These are phyloP conservation scores for Colletotrichum coccodes DNA, from an alignment of 2,329 filamentous ascomycete genomes.

Conservation along the genomic window DNA sequence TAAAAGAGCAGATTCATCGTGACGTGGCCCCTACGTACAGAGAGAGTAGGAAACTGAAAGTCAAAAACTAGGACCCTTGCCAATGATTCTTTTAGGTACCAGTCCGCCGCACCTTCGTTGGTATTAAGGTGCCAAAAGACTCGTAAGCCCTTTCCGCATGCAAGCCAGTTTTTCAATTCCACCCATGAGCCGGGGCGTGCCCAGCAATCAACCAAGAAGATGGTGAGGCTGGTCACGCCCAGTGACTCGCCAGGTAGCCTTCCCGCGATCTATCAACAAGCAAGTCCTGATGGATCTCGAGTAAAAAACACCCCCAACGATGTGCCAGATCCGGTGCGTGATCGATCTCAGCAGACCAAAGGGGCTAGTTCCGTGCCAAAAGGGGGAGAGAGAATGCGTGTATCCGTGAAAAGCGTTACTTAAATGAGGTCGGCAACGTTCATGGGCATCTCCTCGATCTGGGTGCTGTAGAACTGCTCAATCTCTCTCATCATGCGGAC, in stretches of 20 bases:
- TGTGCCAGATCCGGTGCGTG: conserved; percentile 33
- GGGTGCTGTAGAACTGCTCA: conserved; percentile 99
- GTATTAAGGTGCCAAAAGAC: conserved; percentile 37
- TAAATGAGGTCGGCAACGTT: conserved; percentile 82
- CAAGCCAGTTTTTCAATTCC: conserved; percentile 36
- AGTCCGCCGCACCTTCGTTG: conserved; percentile 34
- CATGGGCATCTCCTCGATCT: conserved; percentile 99
- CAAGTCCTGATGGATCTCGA: conserved; percentile 33
- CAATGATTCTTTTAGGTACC: conserved; percentile 35
- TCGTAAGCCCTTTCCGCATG: conserved; percentile 34
- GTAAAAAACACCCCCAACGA: conserved; percentile 25
- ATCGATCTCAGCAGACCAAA: conserved; percentile 25
- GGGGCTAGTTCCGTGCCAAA: conserved; percentile 30
- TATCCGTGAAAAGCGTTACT: conserved; percentile 39
- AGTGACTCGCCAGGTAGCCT: conserved; percentile 33
- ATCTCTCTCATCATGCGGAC: conserved; percentile 99
- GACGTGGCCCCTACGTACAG: conserved; percentile 35
- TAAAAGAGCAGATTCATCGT: conserved; percentile 33
- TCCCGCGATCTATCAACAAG: conserved; percentile 36
- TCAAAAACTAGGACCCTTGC: conserved; percentile 35
- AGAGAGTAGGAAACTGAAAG: conserved; percentile 36
- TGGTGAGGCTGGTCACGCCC: conserved; percentile 29
- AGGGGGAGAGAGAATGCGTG: conserved; percentile 25
- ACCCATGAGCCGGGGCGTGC: conserved; percentile 33
- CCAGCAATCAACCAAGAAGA: conserved; percentile 17